Conservation (phyloP, 345 rosid genomes). For the Hypericum perforatum region DNA sequence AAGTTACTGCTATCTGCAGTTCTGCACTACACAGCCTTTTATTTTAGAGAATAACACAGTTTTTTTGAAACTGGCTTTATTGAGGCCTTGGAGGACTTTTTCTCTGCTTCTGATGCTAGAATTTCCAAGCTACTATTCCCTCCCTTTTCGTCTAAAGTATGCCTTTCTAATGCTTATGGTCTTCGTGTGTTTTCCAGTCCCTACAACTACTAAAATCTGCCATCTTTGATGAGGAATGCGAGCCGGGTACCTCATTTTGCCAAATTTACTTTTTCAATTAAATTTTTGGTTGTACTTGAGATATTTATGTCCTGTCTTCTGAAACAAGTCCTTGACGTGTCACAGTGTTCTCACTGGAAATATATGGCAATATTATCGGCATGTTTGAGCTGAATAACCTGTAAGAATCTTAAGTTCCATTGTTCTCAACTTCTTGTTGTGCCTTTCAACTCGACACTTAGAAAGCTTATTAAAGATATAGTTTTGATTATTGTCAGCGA, state of each 20-base stretch:
- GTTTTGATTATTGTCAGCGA: conserved; percentile 49
- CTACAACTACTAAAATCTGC: conserved; percentile 71
- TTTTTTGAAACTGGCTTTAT: too few species aligned
- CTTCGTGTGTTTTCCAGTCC: conserved; percentile 43
- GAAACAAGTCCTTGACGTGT: conserved; percentile 42
- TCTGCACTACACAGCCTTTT: too few species aligned
- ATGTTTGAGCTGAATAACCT: conserved; percentile 96
- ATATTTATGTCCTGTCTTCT: not conserved
- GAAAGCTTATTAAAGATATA: not conserved
- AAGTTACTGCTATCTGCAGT: too few species aligned
- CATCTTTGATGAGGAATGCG: conserved; percentile 71
- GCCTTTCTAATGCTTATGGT: conserved; percentile 8
- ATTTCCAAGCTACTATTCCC: too few species aligned
- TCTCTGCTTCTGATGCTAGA: too few species aligned
- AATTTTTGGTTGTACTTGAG: not conserved
- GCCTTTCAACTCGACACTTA: too few species aligned
- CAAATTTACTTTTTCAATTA: conserved; percentile 4
- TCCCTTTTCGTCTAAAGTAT: not conserved
- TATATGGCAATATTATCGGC: conserved; percentile 83
- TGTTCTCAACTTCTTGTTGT: too few species aligned
- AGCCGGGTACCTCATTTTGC: conserved; percentile 59
- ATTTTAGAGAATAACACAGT: too few species aligned
- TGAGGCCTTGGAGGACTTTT: too few species aligned
- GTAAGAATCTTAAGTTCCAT: conserved; percentile 32
- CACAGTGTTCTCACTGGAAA: conserved; percentile 81